Evolutionary conservation across 257 asterid species (phyloP).

Genomic region (Penstemon barbatus): DNA sequence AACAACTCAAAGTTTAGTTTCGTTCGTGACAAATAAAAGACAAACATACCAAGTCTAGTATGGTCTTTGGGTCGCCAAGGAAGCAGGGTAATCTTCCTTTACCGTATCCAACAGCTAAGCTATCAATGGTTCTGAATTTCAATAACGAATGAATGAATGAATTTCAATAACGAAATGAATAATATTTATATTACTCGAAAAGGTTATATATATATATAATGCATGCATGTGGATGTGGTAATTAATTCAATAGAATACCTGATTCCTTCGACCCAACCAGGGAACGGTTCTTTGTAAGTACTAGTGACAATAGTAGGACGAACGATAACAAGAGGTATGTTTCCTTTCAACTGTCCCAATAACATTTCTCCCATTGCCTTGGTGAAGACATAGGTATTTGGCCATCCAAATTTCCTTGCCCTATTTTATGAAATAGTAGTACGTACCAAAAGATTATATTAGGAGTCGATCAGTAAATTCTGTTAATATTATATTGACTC

Average conservation of each 20-base stretch:
- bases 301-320: conserved; percentile 82
- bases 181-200: neutral
- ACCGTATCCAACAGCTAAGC: conserved; percentile 29
- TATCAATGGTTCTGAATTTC: conserved; percentile 30
- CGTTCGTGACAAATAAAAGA: neutral
- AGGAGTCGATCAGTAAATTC: too few relatives aligned
- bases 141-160: neutral
- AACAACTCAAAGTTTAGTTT: neutral
- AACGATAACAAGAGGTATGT: conserved; percentile 52
- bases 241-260: conserved; percentile 37
- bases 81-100: conserved; percentile 29
- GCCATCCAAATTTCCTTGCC: conserved; percentile 81
- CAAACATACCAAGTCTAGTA: conserved; percentile 23
- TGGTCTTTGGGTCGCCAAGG: conserved; percentile 27
- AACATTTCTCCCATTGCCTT: conserved; percentile 91
- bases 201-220: too few relatives aligned
- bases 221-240: neutral
- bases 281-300: conserved; percentile 74
- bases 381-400: conserved; percentile 77
- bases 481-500: too few relatives aligned
- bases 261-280: conserved; percentile 91
- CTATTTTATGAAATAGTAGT: conserved; percentile 32
- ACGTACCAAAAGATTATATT: too few relatives aligned
- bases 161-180: neutral
- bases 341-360: conserved; percentile 41